Percentiles rank a stretch among this genome's conserved stretches.
Evolutionary conservation across 768 basidiomycete genomes (phyloP).

Genomic region (Hydnomerulius pinastri): DNA sequence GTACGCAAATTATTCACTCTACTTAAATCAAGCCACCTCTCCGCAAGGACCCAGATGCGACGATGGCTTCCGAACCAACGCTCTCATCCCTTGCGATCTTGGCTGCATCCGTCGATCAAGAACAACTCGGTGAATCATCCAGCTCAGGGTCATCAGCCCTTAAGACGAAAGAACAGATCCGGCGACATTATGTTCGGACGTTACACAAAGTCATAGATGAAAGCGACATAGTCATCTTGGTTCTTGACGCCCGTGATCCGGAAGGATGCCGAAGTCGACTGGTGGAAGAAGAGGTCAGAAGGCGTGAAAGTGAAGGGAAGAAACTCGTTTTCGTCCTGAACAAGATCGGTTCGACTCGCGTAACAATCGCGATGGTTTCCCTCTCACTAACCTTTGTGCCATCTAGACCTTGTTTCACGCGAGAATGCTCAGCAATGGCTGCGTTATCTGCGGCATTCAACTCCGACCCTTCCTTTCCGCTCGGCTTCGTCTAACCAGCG

Average conservation of each 20-base stretch:
- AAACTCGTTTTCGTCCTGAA: conserved; percentile 93
- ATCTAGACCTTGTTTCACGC: conserved; percentile 81
- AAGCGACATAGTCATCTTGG: conserved; percentile 87
- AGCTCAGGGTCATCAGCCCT: conserved; percentile 31
- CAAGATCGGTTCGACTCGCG: conserved; percentile 76
- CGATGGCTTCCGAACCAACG: conserved; percentile 77
- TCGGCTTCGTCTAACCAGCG: conserved; percentile 76
- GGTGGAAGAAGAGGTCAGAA: conserved; percentile 91
- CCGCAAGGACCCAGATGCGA: conserved; percentile 48
- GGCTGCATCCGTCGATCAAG: conserved; percentile 37
- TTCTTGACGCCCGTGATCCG: conserved; percentile 93
- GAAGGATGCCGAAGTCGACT: conserved; percentile 89
- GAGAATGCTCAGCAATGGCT: conserved; percentile 91
- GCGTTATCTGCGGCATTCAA: conserved; percentile 86
- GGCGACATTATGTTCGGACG: conserved; percentile 73
- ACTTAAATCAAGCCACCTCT: conserved; percentile 22
- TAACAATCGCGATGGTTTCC: not conserved
- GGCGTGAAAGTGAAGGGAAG: conserved; percentile 87
- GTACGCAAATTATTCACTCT: not conserved
- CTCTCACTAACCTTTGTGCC: not conserved
- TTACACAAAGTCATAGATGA: conserved; percentile 93
- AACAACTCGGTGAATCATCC: conserved; percentile 16
- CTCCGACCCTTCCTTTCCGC: conserved; percentile 92
- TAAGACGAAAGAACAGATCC: conserved; percentile 70
- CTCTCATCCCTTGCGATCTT: conserved; percentile 59